A percentile compares a stretch with the other conserved stretches of the same genome.
Conservation (phyloP, 176 grass and related monocot genomes). For the Musa acuminata region DNA sequence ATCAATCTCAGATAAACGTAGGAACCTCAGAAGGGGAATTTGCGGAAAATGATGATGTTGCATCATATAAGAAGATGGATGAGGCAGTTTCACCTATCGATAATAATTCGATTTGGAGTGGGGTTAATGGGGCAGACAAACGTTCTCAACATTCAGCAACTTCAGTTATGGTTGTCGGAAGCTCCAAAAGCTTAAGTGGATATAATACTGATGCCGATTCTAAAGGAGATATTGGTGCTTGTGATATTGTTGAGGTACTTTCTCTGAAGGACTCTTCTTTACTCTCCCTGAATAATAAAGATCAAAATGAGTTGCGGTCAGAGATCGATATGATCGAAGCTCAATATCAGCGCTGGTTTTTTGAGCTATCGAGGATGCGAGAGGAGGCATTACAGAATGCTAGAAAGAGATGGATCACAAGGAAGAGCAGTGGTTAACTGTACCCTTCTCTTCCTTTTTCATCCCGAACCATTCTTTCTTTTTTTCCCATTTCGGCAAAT, state of each 20-base stretch:
- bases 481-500: too few relatives aligned
- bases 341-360: conserved; percentile 45
- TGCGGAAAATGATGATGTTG: conserved; percentile 19
- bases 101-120: conserved; percentile 26
- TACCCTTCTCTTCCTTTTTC: not conserved
- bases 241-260: conserved; percentile 15
- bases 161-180: conserved; percentile 29
- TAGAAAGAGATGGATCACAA: conserved; percentile 38
- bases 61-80: conserved; percentile 16
- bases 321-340: conserved; percentile 65
- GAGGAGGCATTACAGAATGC: conserved; percentile 46
- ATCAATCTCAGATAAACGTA: conserved; percentile 21
- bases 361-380: conserved; percentile 58
- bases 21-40: conserved; percentile 25
- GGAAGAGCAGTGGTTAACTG: conserved; percentile 17
- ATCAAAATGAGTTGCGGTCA: conserved; percentile 32
- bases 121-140: conserved; percentile 31
- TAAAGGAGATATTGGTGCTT: conserved; percentile 17
- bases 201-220: conserved; percentile 28
- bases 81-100: conserved; percentile 19
- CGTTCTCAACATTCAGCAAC: conserved; percentile 31
- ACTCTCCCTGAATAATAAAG: conserved; percentile 19
- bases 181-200: conserved; percentile 40
- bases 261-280: conserved; percentile 23
- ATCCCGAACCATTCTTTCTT: not conserved